These are phyloP conservation scores for Anethum foeniculum DNA, from an alignment of 140 eudicot species.

Conservation along the genomic window DNA sequence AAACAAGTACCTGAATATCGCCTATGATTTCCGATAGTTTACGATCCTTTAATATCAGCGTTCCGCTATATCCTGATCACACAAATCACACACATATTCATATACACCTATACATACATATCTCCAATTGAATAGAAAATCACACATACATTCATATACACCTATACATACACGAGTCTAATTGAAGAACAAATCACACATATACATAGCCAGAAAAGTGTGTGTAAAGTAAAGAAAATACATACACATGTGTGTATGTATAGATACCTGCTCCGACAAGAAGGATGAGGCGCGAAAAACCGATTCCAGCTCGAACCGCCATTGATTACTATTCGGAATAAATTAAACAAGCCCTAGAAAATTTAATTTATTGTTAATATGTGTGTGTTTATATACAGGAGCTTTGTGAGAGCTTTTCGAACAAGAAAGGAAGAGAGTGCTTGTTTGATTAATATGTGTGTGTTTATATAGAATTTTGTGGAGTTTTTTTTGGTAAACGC, in stretches of 20 bases:
- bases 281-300: constrained; percentile 57
- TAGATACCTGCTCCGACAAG: constrained; percentile 69
- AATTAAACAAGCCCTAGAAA: not conserved
- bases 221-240: constrained; percentile 10
- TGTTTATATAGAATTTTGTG: no score
- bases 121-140: not conserved
- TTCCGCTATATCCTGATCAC: constrained; percentile 64
- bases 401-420: not conserved
- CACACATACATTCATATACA: not conserved
- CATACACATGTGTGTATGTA: not conserved
- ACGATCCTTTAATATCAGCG: constrained; percentile 58
- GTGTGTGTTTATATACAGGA: not conserved
- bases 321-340: constrained; percentile 18
- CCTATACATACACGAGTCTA: not conserved
- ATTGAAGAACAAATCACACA: no score
- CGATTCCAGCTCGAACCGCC: constrained; percentile 85
- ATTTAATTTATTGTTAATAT: not conserved
- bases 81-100: constrained; percentile 2
- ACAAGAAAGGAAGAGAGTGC: not conserved
- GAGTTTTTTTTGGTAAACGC: no score
- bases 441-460: no score
- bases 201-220: constrained; percentile 1
- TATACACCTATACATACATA: not conserved
- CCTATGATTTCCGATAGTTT: constrained; percentile 68
- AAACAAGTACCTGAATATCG: constrained; percentile 62